Base-by-base conservation (phyloP, 2,329 filamentous ascomycete species). In the Aspergillus novoparasiticus region DNA sequence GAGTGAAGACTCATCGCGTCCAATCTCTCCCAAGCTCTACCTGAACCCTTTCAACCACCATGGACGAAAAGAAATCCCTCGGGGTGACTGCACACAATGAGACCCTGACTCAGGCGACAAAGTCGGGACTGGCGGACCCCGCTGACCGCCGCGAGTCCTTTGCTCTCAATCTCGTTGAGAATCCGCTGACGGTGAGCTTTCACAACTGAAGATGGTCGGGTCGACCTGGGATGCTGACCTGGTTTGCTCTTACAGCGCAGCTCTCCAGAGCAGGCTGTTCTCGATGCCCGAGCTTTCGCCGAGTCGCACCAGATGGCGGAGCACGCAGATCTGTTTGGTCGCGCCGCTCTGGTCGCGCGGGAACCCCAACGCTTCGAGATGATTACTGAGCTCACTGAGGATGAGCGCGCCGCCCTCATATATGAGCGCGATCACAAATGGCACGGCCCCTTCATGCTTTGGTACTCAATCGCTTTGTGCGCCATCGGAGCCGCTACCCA, bases 401-500 rank as follows among this genome's bases (percentile, higher is more conserved):
- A 74, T 1, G 83, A 85, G 64, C 71, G 71, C n/a, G 68, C 76
- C 0, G 77, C 76, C 1, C 77, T 85, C 11, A 69, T 72, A 11
- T 75, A 80, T 36, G 83, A 85, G 68, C 71, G 79, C 34, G 71
- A 77, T 12, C 79, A 83, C 65, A 79, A 80, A 64, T 84, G 83
- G 82, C 75, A 76, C 9, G 81, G 83, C 23, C 80, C 83, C 0
- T 61, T 51, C 14, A 68, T 76, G 41, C 74, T 85, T 6, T 84
- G 83, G 72, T 77, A 80, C 61, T 82, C 81, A 23, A 80, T 85
- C 62, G 76, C 79, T 39, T 72, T 84, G 23, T 83, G 81, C 67
- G 82, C 81, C 11, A 73, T 85, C 50, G 82, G 79, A 12, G 81
- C 82, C 30, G 81, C 81, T 14, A 79, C 83, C 0, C 83, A 85